Percentiles rank a stretch among this genome's conserved stretches.
Evolutionary conservation across 192 early-diverging fungal species (phyloP).

Genomic region (Linderina pennispora): DNA sequence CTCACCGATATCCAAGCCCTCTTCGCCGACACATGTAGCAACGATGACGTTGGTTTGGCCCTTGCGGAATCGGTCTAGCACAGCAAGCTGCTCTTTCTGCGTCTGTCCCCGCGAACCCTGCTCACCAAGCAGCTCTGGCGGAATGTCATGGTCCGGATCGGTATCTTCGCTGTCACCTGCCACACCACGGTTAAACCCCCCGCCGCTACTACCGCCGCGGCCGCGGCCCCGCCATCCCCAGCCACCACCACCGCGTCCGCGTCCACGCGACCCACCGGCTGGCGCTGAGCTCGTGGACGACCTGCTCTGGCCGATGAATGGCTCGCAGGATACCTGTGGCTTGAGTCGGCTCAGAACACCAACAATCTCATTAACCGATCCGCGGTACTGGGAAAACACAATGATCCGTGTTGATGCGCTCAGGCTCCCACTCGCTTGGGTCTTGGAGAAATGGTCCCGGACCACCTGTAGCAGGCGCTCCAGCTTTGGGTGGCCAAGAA

Average conservation of each 20-base stretch:
- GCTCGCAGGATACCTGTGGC: slow-evolving; percentile 61
- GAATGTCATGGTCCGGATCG: slow-evolving; percentile 5
- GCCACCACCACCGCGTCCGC: background rate
- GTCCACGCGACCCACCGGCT: background rate
- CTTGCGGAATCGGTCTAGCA: slow-evolving; percentile 66
- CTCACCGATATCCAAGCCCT: slow-evolving; percentile 95
- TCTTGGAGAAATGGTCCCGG: slow-evolving; percentile 59
- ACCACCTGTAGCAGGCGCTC: slow-evolving; percentile 58
- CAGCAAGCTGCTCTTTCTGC: slow-evolving; percentile 80
- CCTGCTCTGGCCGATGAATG: slow-evolving; percentile 83
- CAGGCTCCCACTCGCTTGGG: too few relatives aligned
- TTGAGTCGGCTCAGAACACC: slow-evolving; percentile 52
- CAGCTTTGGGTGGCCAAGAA: slow-evolving; percentile 78
- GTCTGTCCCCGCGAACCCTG: slow-evolving; percentile 66
- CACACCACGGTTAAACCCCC: slow-evolving; percentile 1
- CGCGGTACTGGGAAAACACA: slow-evolving; percentile 79
- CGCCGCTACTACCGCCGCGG: slow-evolving; percentile 1
- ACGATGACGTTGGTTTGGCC: slow-evolving; percentile 83
- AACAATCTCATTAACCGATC: slow-evolving; percentile 81
- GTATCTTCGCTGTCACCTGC: slow-evolving; percentile 5
- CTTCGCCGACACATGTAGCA: slow-evolving; percentile 89
- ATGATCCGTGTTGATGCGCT: slow-evolving; percentile 64
- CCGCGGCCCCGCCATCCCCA: slow-evolving; percentile 10
- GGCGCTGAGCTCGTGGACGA: slow-evolving; percentile 55
- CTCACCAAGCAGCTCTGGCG: slow-evolving; percentile 11